These are phyloP conservation scores for Fagopyrum esculentum DNA, from an alignment of 148 eudicot genomes.

Conservation along the genomic window DNA sequence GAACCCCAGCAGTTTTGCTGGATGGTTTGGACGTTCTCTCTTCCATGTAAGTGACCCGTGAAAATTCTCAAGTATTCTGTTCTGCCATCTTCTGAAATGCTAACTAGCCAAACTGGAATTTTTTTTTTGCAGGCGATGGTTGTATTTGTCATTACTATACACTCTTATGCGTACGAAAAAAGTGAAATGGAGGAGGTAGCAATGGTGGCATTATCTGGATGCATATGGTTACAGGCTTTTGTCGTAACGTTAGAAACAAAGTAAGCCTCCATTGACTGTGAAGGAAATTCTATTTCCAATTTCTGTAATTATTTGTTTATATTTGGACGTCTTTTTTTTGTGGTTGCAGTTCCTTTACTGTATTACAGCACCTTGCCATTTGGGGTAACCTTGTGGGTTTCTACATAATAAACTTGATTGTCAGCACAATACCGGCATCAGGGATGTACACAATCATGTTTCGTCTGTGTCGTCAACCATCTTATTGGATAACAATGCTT, in stretches of 20 bases:
- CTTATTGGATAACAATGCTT: slow-evolving; percentile 86
- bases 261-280: slow-evolving; percentile 33
- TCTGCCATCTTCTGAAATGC: not conserved
- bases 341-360: slow-evolving; percentile 68
- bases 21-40: slow-evolving; percentile 97
- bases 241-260: slow-evolving; percentile 89
- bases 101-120: slow-evolving; percentile 6
- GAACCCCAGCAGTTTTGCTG: slow-evolving; percentile 96
- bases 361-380: slow-evolving; percentile 89
- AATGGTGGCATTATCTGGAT: slow-evolving; percentile 97
- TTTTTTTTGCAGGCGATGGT: slow-evolving; percentile 68
- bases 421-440: slow-evolving; percentile 76
- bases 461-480: slow-evolving; percentile 80
- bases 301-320: not conserved
- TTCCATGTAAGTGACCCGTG: slow-evolving; percentile 54
- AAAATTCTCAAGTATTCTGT: not conserved
- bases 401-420: slow-evolving; percentile 73
- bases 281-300: not conserved
- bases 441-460: slow-evolving; percentile 98
- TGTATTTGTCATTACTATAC: slow-evolving; percentile 67
- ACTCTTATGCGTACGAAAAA: slow-evolving; percentile 73
- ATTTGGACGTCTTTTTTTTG: not conserved
- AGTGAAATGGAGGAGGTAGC: slow-evolving; percentile 92
- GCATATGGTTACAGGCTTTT: slow-evolving; percentile 98
- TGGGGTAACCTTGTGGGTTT: slow-evolving; percentile 90